Percentiles rank a stretch among this genome's conserved stretches.
These are phyloP conservation scores for Helminthosporium solani DNA, from an alignment of 2,329 filamentous ascomycete species.

Conservation along the genomic window DNA sequence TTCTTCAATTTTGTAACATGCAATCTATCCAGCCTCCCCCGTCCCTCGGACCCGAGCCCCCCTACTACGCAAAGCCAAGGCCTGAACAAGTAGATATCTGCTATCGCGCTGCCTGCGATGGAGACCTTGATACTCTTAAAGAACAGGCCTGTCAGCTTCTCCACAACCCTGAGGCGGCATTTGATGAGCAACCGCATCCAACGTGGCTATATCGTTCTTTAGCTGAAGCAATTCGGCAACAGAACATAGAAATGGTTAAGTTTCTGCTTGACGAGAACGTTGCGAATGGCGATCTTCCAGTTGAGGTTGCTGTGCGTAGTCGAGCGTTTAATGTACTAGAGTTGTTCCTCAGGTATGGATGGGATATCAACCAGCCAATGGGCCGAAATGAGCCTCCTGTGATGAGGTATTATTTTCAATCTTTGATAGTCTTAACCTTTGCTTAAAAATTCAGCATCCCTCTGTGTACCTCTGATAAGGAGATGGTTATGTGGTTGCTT, in stretches of 20 bases:
- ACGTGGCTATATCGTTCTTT: slow-evolving; percentile 3
- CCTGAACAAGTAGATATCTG: slow-evolving; percentile 8
- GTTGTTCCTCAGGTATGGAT: slow-evolving; percentile 4
- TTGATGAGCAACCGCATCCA: slow-evolving; percentile 1
- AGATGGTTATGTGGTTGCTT: slow-evolving; percentile 10
- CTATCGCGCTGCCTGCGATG: slow-evolving; percentile 8
- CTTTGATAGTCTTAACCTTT: not conserved
- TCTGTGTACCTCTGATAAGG: slow-evolving; percentile 3
- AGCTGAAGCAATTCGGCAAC: slow-evolving; percentile 1
- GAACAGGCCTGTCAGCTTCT: slow-evolving; percentile 6
- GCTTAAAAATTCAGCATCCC: slow-evolving; percentile 1
- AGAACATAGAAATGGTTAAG: slow-evolving; percentile 8
- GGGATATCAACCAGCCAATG: not conserved
- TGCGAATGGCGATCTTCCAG: slow-evolving; percentile 5
- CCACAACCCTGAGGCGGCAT: slow-evolving; percentile 1
- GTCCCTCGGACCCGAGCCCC: not conserved
- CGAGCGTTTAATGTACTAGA: slow-evolving; percentile 10
- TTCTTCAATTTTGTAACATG: slow-evolving; percentile 6
- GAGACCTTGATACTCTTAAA: slow-evolving; percentile 9
- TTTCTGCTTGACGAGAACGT: slow-evolving; percentile 9
- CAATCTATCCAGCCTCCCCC: slow-evolving; percentile 3
- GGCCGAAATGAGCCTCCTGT: not conserved
- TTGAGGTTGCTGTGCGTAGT: slow-evolving; percentile 7
- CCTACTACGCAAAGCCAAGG: slow-evolving; percentile 3
- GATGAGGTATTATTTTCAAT: not conserved